Evolutionary conservation across 768 basidiomycete genomes (phyloP).

Genomic region (Tricholoma terreum): DNA sequence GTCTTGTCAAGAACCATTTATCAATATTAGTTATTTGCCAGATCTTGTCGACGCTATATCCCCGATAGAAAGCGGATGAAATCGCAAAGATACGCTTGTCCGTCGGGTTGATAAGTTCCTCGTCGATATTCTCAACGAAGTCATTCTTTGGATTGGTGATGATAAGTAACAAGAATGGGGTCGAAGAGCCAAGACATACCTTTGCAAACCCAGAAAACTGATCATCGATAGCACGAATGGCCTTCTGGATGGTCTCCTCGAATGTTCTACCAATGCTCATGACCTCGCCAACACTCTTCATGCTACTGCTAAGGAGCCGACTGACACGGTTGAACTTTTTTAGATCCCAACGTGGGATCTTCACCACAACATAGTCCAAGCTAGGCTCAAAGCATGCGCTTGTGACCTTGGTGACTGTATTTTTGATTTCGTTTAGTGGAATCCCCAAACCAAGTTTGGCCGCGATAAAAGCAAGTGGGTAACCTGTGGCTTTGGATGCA

Average conservation of each 20-base stretch:
- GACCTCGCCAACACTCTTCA: conserved; percentile 99
- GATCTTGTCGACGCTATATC: conserved; percentile 93
- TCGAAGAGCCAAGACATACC: conserved; percentile 33
- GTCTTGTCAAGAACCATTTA: conserved; percentile 94
- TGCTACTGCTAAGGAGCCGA: conserved; percentile 85
- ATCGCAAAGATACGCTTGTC: conserved; percentile 98
- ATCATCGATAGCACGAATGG: conserved; percentile 94
- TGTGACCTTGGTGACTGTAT: conserved; percentile 95
- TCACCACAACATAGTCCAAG: conserved; percentile 96
- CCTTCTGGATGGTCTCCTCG: conserved; percentile 98
- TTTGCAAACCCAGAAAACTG: conserved; percentile 91
- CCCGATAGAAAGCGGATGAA: conserved; percentile 87
- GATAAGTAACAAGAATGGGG: neutral
- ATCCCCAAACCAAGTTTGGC: conserved; percentile 97
- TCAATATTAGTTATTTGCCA: conserved; percentile 99
- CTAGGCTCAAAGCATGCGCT: conserved; percentile 98
- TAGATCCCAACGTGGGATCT: conserved; percentile 98
- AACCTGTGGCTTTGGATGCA: conserved; percentile 97
- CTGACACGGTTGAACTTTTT: conserved; percentile 98
- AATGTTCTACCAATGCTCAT: conserved; percentile 99
- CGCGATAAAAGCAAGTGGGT: conserved; percentile 97
- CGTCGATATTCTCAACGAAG: conserved; percentile 85
- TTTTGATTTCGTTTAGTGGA: conserved; percentile 96
- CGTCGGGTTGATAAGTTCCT: conserved; percentile 90
- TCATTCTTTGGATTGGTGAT: conserved; percentile 57